phyloP scores from a whole-genome alignment of 148 eudicot species.

The Fagopyrum homotropicum region DNA sequence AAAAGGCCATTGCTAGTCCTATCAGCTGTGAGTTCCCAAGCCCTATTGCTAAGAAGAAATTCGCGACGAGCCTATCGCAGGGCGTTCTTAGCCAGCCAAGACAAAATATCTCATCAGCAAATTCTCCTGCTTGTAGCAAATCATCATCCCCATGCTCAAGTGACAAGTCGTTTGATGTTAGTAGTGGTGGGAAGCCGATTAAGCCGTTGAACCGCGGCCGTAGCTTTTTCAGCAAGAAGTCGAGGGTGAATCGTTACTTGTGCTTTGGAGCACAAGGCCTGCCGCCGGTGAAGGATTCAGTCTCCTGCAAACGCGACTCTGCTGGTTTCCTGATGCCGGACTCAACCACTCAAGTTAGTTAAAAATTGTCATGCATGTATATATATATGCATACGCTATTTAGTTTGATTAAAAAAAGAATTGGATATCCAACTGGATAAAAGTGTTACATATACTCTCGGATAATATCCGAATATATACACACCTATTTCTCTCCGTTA shows the following conservation, averaged over 20 bases:
- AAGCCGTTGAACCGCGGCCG: background rate
- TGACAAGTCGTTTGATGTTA: conserved; percentile 2
- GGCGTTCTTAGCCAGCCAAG: conserved; percentile 39
- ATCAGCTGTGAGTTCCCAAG: conserved; percentile 30
- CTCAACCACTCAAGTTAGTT: background rate
- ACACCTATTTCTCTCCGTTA: no score
- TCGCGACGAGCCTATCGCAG: conserved; percentile 41
- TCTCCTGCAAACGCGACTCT: background rate
- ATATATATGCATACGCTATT: no score
- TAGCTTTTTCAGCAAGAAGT: conserved; percentile 14
- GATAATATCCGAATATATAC: no score
- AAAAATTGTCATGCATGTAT: background rate
- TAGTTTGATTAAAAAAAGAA: no score
- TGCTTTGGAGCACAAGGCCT: conserved; percentile 87
- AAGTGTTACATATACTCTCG: no score
- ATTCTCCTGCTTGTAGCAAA: conserved; percentile 44
- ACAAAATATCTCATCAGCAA: background rate
- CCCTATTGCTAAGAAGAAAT: conserved; percentile 15
- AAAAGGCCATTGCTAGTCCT: conserved; percentile 17
- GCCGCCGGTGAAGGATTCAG: conserved; percentile 33
- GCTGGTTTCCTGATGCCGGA: no score
- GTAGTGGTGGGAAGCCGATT: background rate
- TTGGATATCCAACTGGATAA: no score
- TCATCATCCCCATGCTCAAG: conserved; percentile 36
- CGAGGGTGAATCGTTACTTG: conserved; percentile 61